Percentiles rank a stretch among this genome's conserved stretches.
These are phyloP conservation scores for Amanita bisporigera DNA, from an alignment of 1,284 basidiomycete genomes.

Conservation along the genomic window DNA sequence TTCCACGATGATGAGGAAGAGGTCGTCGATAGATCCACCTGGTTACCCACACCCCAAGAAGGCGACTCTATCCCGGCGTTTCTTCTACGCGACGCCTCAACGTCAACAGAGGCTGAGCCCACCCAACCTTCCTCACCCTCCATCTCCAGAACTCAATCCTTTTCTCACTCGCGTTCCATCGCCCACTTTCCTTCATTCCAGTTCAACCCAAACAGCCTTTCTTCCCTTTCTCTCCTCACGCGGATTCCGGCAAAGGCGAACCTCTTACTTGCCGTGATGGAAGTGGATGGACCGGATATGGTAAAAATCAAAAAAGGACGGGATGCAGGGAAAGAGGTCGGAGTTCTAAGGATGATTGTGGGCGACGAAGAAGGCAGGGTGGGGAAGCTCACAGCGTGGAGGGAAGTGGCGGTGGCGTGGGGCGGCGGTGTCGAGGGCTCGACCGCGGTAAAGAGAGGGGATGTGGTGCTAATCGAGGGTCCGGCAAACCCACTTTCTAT, in stretches of 20 bases:
- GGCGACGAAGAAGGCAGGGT: constrained; percentile 70
- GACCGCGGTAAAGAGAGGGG: constrained; percentile 62
- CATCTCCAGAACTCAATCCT: background rate
- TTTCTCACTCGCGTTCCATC: constrained; percentile 60
- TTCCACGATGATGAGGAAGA: constrained; percentile 49
- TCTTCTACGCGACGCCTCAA: constrained; percentile 22
- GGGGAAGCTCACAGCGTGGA: constrained; percentile 75
- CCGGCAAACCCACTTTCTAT: constrained; percentile 34
- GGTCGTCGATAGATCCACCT: constrained; percentile 47
- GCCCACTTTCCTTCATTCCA: constrained; percentile 68
- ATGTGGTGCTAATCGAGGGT: constrained; percentile 72
- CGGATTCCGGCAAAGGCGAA: constrained; percentile 53
- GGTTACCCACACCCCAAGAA: constrained; percentile 53
- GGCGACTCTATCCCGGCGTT: constrained; percentile 30
- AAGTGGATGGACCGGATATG: constrained; percentile 67
- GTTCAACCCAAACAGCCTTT: constrained; percentile 63
- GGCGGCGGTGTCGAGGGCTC: constrained; percentile 50
- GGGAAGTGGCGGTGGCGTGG: constrained; percentile 74
- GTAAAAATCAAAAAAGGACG: constrained; percentile 67
- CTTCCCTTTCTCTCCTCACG: constrained; percentile 51
- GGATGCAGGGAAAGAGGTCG: constrained; percentile 70
- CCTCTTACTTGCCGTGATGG: constrained; percentile 66
- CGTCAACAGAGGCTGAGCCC: background rate
- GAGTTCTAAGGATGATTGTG: constrained; percentile 66
- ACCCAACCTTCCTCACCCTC: constrained; percentile 19